Percentiles rank a stretch among this genome's conserved stretches.
These are phyloP conservation scores for Aciculoconidium aculeatum DNA, from an alignment of 805 yeast species.

Conservation along the genomic window DNA sequence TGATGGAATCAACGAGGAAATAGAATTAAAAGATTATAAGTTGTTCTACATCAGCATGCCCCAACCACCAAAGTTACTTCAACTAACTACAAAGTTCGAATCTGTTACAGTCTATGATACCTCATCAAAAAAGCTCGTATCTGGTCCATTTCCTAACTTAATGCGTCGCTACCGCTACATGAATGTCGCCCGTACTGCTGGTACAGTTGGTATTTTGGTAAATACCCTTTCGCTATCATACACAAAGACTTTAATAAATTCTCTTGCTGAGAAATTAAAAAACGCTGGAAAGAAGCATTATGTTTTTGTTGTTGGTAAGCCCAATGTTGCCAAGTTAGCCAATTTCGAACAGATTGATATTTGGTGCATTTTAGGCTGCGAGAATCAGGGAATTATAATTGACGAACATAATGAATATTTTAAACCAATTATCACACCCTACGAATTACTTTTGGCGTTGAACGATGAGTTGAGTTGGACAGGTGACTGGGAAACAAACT, in stretches of 20 bases:
- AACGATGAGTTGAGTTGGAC: constrained; percentile 79
- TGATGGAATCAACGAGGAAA: constrained; percentile 14
- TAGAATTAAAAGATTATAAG: constrained; percentile 32
- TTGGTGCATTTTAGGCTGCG: constrained; percentile 95
- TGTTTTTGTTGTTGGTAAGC: constrained; percentile 94
- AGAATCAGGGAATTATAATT: constrained; percentile 84
- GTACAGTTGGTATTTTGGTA: constrained; percentile 85
- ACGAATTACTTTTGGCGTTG: constrained; percentile 79
- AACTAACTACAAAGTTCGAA: constrained; percentile 64
- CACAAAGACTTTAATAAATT: constrained; percentile 61
- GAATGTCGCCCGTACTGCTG: constrained; percentile 86
- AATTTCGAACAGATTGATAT: constrained; percentile 91
- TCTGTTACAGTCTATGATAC: constrained; percentile 50
- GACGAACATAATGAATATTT: constrained; percentile 76
- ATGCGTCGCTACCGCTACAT: constrained; percentile 80
- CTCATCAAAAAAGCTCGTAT: constrained; percentile 17
- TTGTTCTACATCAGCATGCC: constrained; percentile 72
- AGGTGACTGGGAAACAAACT: constrained; percentile 88
- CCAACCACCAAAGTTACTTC: constrained; percentile 71
- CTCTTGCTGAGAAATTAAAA: constrained; percentile 54
- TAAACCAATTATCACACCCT: constrained; percentile 91
- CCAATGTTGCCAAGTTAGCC: constrained; percentile 94
- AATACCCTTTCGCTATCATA: constrained; percentile 81
- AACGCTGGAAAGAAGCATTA: constrained; percentile 87
- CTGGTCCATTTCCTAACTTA: constrained; percentile 72